Conservation (phyloP, 1,284 basidiomycete species). For the Ceratobasidium sp. region DNA sequence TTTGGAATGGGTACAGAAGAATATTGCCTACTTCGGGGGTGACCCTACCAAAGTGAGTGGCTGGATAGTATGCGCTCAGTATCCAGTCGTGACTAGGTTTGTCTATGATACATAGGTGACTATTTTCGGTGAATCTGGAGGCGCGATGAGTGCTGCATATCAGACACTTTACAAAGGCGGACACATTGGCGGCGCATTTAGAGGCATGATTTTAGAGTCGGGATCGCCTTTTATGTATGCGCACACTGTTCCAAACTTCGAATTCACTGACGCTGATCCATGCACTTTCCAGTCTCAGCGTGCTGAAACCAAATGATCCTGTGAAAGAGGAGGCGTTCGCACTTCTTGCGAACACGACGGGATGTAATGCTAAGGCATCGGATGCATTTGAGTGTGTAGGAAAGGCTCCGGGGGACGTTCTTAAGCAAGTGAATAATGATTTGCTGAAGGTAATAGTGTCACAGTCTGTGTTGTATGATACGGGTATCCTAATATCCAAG, state of each 20-base stretch:
- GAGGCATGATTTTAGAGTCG: conserved; percentile 47
- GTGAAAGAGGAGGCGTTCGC: conserved; percentile 26
- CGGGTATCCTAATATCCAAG: no score
- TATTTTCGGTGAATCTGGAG: conserved; percentile 54
- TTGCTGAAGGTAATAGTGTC: conserved; percentile 1
- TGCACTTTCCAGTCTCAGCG: not conserved
- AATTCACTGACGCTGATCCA: not conserved
- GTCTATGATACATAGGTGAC: conserved; percentile 43
- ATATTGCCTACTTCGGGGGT: conserved; percentile 64
- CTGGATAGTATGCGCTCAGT: not conserved
- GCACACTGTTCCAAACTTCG: no score
- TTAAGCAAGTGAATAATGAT: conserved; percentile 29
- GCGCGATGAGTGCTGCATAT: conserved; percentile 49
- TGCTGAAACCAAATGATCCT: conserved; percentile 17
- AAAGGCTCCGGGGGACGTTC: conserved; percentile 27
- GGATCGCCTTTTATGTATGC: conserved; percentile 44
- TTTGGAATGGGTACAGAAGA: conserved; percentile 63
- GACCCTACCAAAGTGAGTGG: conserved; percentile 56
- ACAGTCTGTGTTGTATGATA: not conserved
- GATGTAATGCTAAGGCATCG: conserved; percentile 21
- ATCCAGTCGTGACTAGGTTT: no score
- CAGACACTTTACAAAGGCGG: conserved; percentile 50
- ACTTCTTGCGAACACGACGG: conserved; percentile 34
- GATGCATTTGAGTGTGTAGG: conserved; percentile 40
- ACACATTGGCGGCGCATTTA: conserved; percentile 34